Conservation (phyloP, 305 asterid genomes). For the Fraxinus xanthoxyloides region DNA sequence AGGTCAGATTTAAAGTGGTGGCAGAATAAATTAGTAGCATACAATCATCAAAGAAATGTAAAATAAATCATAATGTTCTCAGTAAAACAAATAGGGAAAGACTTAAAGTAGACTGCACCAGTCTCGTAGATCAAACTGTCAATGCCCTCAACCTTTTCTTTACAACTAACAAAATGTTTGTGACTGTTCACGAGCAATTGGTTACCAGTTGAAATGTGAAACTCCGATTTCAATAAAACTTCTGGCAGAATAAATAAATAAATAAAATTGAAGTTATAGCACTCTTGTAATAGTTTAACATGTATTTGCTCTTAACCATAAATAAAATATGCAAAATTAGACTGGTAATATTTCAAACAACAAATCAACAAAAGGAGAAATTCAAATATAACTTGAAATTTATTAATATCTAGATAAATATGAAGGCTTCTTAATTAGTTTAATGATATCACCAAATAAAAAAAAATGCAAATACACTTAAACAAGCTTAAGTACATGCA, state of each 20-base stretch:
- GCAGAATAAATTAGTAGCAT: neutral
- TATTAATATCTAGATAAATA: neutral
- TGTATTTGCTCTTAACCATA: neutral
- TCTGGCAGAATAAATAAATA: neutral
- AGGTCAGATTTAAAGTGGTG: neutral
- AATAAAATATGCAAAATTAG: neutral
- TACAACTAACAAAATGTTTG: neutral
- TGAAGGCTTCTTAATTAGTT: neutral
- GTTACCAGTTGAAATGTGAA: neutral
- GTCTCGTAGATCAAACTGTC: neutral
- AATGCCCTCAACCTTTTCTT: neutral
- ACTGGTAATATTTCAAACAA: neutral
- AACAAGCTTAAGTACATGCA: neutral
- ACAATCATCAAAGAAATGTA: neutral
- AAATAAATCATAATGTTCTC: neutral
- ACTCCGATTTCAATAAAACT: neutral
- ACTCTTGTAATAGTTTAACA: neutral
- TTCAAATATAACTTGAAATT: neutral
- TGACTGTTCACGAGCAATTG: neutral
- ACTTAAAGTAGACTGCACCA: neutral
- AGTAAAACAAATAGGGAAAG: neutral
- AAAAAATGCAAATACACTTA: neutral
- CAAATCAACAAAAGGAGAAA: neutral
- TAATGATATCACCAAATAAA: neutral
- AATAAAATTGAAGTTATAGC: neutral